Conservation (phyloP, 2,329 filamentous ascomycete genomes). For the Alternaria panax region DNA sequence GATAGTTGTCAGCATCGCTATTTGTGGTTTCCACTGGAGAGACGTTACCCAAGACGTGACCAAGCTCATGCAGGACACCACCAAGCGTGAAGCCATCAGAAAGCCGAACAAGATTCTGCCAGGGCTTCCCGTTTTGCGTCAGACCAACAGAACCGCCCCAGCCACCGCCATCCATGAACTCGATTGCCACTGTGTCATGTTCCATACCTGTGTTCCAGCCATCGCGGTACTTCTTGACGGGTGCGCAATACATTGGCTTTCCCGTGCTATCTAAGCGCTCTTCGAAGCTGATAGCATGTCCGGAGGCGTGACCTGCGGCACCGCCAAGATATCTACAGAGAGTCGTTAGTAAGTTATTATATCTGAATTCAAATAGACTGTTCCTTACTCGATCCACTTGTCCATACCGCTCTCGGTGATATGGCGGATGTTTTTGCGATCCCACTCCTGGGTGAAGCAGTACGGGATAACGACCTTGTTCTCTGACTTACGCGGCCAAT, state of each 20-base stretch:
- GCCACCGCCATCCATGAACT: background rate
- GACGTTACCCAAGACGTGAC: background rate
- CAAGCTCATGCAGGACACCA: background rate
- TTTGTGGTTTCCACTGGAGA: background rate
- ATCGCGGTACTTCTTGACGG: background rate
- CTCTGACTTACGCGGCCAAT: background rate
- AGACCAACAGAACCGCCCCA: slow-evolving; percentile 8
- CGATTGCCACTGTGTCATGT: slow-evolving; percentile 2
- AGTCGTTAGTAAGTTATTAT: background rate
- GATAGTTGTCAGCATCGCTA: background rate
- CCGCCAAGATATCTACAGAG: background rate
- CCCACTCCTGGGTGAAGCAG: slow-evolving; percentile 2
- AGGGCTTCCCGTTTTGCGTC: slow-evolving; percentile 1
- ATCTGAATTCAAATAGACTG: background rate
- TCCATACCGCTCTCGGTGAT: slow-evolving; percentile 4
- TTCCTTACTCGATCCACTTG: background rate
- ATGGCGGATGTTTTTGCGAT: background rate
- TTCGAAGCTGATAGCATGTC: slow-evolving; percentile 1
- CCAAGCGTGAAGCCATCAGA: background rate
- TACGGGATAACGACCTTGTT: slow-evolving; percentile 1
- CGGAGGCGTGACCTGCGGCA: background rate
- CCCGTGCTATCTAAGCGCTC: background rate
- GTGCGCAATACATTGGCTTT: slow-evolving; percentile 1
- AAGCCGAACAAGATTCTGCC: background rate
- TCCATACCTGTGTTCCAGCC: slow-evolving; percentile 6